These are phyloP conservation scores for Lipomyces sp. DNA, from an alignment of 805 yeast genomes.

Conservation along the genomic window DNA sequence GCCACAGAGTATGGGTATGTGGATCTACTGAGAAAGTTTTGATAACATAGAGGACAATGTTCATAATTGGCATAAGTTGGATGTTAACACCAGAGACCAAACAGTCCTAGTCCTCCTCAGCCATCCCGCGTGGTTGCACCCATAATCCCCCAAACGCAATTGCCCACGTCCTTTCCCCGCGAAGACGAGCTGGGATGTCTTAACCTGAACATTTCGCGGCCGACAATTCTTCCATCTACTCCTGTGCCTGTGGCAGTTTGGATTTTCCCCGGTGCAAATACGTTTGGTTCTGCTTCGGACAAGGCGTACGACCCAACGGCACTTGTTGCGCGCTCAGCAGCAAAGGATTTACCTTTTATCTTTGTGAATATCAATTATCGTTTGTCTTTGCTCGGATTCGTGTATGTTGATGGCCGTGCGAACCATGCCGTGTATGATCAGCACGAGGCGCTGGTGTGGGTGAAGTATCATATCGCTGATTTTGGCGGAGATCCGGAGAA, in stretches of 20 bases:
- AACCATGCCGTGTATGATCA: slow-evolving; percentile 51
- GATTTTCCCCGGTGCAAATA: slow-evolving; percentile 28
- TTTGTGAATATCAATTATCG: slow-evolving; percentile 43
- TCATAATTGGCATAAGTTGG: no score
- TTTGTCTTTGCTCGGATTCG: slow-evolving; percentile 42
- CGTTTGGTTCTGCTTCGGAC: slow-evolving; percentile 21
- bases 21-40: background rate
- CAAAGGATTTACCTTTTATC: slow-evolving; percentile 34
- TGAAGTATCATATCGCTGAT: slow-evolving; percentile 41
- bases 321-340: slow-evolving; percentile 31
- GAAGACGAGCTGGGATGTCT: slow-evolving; percentile 37
- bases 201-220: slow-evolving; percentile 36
- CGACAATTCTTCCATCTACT: slow-evolving; percentile 11
- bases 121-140: slow-evolving; percentile 11
- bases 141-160: slow-evolving; percentile 18
- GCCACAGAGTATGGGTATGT: slow-evolving; percentile 26
- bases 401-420: slow-evolving; percentile 39
- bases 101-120: slow-evolving; percentile 27
- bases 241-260: slow-evolving; percentile 24
- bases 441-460: slow-evolving; percentile 48
- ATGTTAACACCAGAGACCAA: no score
- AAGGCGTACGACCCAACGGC: slow-evolving; percentile 31
- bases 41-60: no score
- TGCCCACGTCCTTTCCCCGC: slow-evolving; percentile 9
- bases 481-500: slow-evolving; percentile 49